A percentile compares a stretch with the other conserved stretches of the same genome.
phyloP scores from a whole-genome alignment of 495 filamentous ascomycete genomes.

The Hypoxylon lienhwacheense region DNA sequence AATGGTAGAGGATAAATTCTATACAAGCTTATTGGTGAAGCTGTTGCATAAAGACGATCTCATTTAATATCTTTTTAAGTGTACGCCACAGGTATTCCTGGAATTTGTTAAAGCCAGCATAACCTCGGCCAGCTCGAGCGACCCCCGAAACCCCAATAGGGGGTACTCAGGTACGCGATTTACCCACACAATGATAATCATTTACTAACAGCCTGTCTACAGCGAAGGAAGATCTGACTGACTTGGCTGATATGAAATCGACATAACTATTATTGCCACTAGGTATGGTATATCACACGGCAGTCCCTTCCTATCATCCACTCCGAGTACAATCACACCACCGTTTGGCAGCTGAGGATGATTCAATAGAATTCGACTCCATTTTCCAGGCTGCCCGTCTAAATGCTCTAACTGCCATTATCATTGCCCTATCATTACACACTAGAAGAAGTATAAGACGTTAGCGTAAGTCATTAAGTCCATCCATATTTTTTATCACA shows the following conservation, averaged over 20 bases:
- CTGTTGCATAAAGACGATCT: too few relatives aligned
- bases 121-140: too few relatives aligned
- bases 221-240: background rate
- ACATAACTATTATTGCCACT: background rate
- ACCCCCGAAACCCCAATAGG: too few relatives aligned
- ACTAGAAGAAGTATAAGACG: constrained; percentile 12
- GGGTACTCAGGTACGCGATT: too few relatives aligned
- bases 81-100: too few relatives aligned
- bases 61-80: too few relatives aligned
- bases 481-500: constrained; percentile 4
- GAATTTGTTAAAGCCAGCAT: too few relatives aligned
- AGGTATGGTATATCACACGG: background rate
- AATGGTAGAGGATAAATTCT: constrained; percentile 38
- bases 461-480: constrained; percentile 29
- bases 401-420: constrained; percentile 24
- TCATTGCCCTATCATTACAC: constrained; percentile 30
- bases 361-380: constrained; percentile 6
- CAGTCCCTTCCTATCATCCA: background rate
- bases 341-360: background rate
- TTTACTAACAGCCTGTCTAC: too few relatives aligned
- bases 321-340: background rate
- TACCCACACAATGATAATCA: too few relatives aligned
- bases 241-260: background rate
- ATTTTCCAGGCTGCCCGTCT: constrained; percentile 17
- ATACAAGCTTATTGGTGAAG: background rate